Evolutionary conservation across 371 early-diverging fungal species (phyloP), one percentile per base, ranked within the genome.

Genomic region (Sporodiniella umbellata): DNA sequence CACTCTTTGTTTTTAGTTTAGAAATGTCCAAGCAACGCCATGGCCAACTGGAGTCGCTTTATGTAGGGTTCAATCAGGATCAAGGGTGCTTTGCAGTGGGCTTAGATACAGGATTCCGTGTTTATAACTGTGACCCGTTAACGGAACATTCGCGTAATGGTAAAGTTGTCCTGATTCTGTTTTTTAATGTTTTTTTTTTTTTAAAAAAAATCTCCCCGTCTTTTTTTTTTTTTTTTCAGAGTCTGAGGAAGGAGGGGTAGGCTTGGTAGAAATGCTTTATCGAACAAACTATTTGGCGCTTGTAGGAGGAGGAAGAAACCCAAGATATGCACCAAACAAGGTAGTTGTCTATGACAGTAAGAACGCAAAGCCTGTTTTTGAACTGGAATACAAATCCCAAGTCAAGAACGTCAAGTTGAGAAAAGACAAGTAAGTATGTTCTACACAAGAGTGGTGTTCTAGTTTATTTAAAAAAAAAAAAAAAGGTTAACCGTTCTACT

Each of bases 1-100:
- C n/a, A n/a, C n/a, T n/a, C n/a, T n/a, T n/a, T n/a, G n/a, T n/a
- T n/a, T n/a, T n/a, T n/a, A n/a, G n/a, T n/a, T n/a, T n/a, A n/a
- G n/a, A n/a, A n/a, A n/a, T n/a, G n/a, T n/a, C n/a, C n/a, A n/a
- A n/a, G n/a, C n/a, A n/a, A n/a, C n/a, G n/a, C n/a, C 64, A 75
- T 22, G 80, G 82, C 57, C 79, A 77, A 21, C 79, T 79, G 21
- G 81, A 82, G 1, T 61, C 85, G 23, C 63, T 85, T 26, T 87
- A 81, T 60, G 81, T 81, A 47, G 79, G 80, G 24, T 87, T 84
- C 49, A 87, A 87, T 56, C 87, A 87, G 73, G 95, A 98, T 67
- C 92, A 81, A 64, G 89, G 90, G 46, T 98, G 97, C 73, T 87
- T 98, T 52, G 87, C 96, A 8, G 86, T 92, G n/a, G 96, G 98